A percentile compares a stretch with the other conserved stretches of the same genome.
These are phyloP conservation scores for Heterobasidion irregulare DNA, from an alignment of 1,284 basidiomycete genomes.

Conservation along the genomic window DNA sequence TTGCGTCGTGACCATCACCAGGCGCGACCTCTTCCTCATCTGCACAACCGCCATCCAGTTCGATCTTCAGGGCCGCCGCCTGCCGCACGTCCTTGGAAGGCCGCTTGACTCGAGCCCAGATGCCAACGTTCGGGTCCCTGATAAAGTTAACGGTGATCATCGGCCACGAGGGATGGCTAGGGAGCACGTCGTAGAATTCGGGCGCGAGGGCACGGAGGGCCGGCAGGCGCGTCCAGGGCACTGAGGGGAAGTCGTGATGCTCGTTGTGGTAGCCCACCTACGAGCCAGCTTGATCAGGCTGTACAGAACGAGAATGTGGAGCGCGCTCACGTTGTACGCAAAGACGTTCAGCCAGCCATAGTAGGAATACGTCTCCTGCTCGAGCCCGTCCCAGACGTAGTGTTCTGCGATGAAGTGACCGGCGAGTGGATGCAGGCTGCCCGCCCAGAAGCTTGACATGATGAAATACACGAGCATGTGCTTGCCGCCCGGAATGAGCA, in stretches of 20 bases:
- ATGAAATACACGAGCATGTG: conserved; percentile 80
- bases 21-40: conserved; percentile 4
- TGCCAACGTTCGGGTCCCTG: conserved; percentile 76
- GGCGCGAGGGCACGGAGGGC: conserved; percentile 76
- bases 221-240: conserved; percentile 94
- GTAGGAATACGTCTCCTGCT: conserved; percentile 96
- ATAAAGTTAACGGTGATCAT: conserved; percentile 95
- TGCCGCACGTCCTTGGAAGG: conserved; percentile 1
- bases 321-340: conserved; percentile 80
- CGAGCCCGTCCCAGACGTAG: conserved; percentile 84
- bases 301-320: background rate
- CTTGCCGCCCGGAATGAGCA: conserved; percentile 38
- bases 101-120: conserved; percentile 27
- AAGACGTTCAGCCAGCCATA: conserved; percentile 89
- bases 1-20: background rate
- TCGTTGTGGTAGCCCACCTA: conserved; percentile 98
- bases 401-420: conserved; percentile 98
- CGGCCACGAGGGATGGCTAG: conserved; percentile 87
- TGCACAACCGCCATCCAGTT: conserved; percentile 12
- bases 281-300: background rate
- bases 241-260: conserved; percentile 96
- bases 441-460: conserved; percentile 89
- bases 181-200: conserved; percentile 89
- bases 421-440: conserved; percentile 90
- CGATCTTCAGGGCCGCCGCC: background rate